Evolutionary conservation across 2,329 filamentous ascomycete species (phyloP).

Genomic region (Arthrobotrys iridis): DNA sequence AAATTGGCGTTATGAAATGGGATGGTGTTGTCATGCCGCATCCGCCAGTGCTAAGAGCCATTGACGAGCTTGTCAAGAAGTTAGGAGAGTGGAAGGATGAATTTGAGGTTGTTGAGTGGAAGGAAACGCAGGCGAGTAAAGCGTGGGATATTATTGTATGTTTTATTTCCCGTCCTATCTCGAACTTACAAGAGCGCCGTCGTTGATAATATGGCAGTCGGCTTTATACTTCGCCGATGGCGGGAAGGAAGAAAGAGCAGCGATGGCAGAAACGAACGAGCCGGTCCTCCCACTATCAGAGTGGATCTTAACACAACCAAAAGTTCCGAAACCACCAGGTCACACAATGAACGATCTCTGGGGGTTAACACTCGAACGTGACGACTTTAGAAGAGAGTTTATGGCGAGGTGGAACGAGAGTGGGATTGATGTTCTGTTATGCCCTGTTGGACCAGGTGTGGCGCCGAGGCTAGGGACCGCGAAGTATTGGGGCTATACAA

Average conservation of each 20-base stretch:
- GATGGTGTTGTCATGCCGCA: constrained; percentile 71
- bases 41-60: constrained; percentile 69
- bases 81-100: constrained; percentile 64
- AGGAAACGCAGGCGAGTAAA: constrained; percentile 67
- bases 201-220: constrained; percentile 57
- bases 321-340: constrained; percentile 60
- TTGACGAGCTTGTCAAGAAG: constrained; percentile 68
- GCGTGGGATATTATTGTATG: constrained; percentile 66
- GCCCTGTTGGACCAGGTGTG: constrained; percentile 68
- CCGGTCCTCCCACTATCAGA: constrained; percentile 69
- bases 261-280: constrained; percentile 68
- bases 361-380: constrained; percentile 62
- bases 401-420: constrained; percentile 64
- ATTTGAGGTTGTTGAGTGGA: constrained; percentile 69
- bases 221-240: constrained; percentile 71
- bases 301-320: constrained; percentile 70
- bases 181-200: constrained; percentile 41
- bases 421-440: constrained; percentile 71
- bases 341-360: constrained; percentile 63
- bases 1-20: constrained; percentile 70
- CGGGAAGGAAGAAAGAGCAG: constrained; percentile 66
- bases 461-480: constrained; percentile 66
- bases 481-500: constrained; percentile 73
- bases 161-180: neutral
- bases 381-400: constrained; percentile 65